phyloP scores from a whole-genome alignment of 805 yeast genomes.

The Dipodascopsis tothii region DNA sequence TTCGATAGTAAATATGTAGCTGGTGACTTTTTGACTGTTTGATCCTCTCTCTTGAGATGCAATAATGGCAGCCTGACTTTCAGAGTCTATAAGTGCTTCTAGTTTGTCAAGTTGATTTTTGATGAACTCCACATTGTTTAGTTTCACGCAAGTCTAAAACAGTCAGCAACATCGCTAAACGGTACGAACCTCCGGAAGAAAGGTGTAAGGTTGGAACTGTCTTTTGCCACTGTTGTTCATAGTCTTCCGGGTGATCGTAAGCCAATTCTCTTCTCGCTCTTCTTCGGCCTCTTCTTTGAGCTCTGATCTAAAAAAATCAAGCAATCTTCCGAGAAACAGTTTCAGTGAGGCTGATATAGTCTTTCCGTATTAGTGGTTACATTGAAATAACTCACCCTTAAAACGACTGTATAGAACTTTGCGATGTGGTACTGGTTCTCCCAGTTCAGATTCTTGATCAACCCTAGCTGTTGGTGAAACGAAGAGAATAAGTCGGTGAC shows the following conservation, averaged over 20 bases:
- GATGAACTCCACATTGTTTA: slow-evolving; percentile 49
- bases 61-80: slow-evolving; percentile 41
- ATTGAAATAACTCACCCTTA: slow-evolving; percentile 37
- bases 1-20: slow-evolving; percentile 56
- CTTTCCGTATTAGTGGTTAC: too few relatives aligned
- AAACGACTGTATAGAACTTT: slow-evolving; percentile 49
- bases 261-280: slow-evolving; percentile 31
- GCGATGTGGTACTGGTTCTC: slow-evolving; percentile 55
- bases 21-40: slow-evolving; percentile 18
- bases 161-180: slow-evolving; percentile 26
- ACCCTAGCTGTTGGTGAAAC: slow-evolving; percentile 48
- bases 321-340: slow-evolving; percentile 35
- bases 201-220: slow-evolving; percentile 7
- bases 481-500: slow-evolving; percentile 61
- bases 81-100: slow-evolving; percentile 55
- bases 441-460: slow-evolving; percentile 64
- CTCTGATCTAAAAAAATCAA: slow-evolving; percentile 26
- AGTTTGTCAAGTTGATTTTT: slow-evolving; percentile 38
- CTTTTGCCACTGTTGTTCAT: slow-evolving; percentile 30
- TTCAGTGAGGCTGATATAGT: slow-evolving; percentile 56
- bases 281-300: slow-evolving; percentile 10
- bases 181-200: slow-evolving; percentile 19
- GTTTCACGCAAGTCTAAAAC: slow-evolving; percentile 61
- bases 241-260: slow-evolving; percentile 33
- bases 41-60: slow-evolving; percentile 10